Evolutionary conservation across 371 early-diverging fungal species (phyloP), one percentile per base, ranked within the genome.

Genomic region (Enterocytospora artemiae): DNA sequence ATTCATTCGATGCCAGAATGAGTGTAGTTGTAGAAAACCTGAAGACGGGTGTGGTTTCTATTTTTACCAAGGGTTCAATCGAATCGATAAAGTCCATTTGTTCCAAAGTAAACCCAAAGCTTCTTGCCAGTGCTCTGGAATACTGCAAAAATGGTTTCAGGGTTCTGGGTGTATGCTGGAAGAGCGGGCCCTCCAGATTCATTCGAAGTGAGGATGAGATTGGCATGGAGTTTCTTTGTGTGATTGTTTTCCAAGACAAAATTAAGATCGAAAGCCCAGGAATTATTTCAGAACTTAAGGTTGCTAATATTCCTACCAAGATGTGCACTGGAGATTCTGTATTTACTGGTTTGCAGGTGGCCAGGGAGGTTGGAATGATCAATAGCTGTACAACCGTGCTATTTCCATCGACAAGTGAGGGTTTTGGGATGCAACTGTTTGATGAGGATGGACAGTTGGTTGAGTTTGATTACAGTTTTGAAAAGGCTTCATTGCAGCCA

Each of bases 251-350:
- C 83, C 94, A 93, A 72, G 96, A 99, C 82, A 91, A 90, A 78
- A 80, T 95, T 20, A 96, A 99, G 73, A 83, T 85, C 1, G 86
- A 85, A 0, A 88, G 94, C 0, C 77, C 81, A 9, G 75, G 83
- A 0, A 88, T 89, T 0, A 83, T 99, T n/a, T 74, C 82, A 27
- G 85, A 85, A 25, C 82, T 98, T 20, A 82, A 83, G 34, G 79
- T 79, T 27, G 96, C 96, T n/a, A 82, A 82, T 22, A 89, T 96
- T 57, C 83, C 89, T 32, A 86, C 85, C 74, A 83, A 92, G 49
- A 98, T 98, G 95, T 93, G 93, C 74, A 98, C 99, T 0, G 96
- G 92, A 45, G 99, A 98, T 77, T 91, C 91, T 75, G 84, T 91
- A 16, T 80, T 95, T 44, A 98, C 99, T 0, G 94, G 95, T 1